These are phyloP conservation scores for Plantago rigida DNA, from an alignment of 305 asterid species.

Conservation along the genomic window DNA sequence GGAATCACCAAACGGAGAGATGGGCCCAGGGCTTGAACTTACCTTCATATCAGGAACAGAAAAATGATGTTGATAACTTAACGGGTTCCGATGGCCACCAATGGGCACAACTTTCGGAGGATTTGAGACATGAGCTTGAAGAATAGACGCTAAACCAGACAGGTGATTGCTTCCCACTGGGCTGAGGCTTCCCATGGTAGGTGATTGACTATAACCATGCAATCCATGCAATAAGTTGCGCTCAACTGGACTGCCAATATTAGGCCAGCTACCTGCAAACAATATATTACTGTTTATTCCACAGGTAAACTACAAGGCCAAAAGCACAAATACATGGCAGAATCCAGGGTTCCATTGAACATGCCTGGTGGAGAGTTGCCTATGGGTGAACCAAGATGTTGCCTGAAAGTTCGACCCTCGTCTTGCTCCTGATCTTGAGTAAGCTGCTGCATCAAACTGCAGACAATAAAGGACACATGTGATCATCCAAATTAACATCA, in stretches of 20 bases:
- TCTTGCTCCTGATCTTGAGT: slow-evolving; percentile 80
- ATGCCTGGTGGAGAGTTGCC: slow-evolving; percentile 82
- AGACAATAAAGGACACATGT: neutral
- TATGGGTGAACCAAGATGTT: slow-evolving; percentile 71
- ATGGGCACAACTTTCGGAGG: slow-evolving; percentile 80
- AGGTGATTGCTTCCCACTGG: slow-evolving; percentile 45
- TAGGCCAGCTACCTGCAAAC: slow-evolving; percentile 69
- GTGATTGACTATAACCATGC: slow-evolving; percentile 44
- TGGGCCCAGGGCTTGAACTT: slow-evolving; percentile 46
- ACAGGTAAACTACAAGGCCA: neutral
- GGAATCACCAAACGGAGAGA: slow-evolving; percentile 49
- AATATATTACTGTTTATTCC: slow-evolving; percentile 10
- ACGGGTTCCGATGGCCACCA: slow-evolving; percentile 40
- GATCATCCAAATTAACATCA: neutral
- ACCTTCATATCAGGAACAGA: slow-evolving; percentile 45
- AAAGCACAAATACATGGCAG: no score
- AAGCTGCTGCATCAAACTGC: slow-evolving; percentile 72
- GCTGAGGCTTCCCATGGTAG: slow-evolving; percentile 45
- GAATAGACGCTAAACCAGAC: slow-evolving; percentile 81
- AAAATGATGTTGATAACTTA: slow-evolving; percentile 33
- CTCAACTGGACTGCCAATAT: slow-evolving; percentile 71
- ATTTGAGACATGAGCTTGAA: slow-evolving; percentile 47
- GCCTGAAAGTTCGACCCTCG: slow-evolving; percentile 50
- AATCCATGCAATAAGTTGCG: slow-evolving; percentile 34
- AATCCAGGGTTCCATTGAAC: slow-evolving; percentile 5